Base-by-base conservation (phyloP, 192 early-diverging fungal species). In the Phycomyces blakesleeanus region DNA sequence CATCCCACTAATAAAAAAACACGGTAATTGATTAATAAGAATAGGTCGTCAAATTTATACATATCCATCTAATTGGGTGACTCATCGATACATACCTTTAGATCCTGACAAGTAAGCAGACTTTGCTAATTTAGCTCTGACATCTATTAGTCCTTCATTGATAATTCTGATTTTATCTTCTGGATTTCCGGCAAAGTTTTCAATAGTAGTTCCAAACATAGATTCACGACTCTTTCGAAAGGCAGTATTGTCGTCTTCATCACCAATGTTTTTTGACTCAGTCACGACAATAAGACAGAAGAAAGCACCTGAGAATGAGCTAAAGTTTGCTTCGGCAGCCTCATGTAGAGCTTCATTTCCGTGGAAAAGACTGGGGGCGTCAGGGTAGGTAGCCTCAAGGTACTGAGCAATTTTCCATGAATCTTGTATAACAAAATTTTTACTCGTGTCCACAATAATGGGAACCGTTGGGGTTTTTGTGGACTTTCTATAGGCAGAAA, bases 321-420 rank as follows among this genome's bases (percentile, higher is more conserved):
- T 59, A 5, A 64, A 60, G 51, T 73, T 76, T 8, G 75, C 61
- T n/a, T 71, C 55, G 47, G 76, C 74, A 57, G 81, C 79, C 18
- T 63, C 41, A 20, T 76, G 76, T 2, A 78, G 24, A 25, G 68
- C 75, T 42, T 73, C 64, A 8, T 63, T 55, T 7, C 61, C 29
- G 5, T 74, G 73, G 57, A 83, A 80, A 14, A 83, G 24, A 7
- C 64, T 71, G 10, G 81, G 81, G 0, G 69, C 67, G 10, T 77
- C 71, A 1, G 86, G 86, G 54, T 79, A 86, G 14, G 65, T 76
- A 26, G 72, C 72, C 16, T 87, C 86, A 6, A 87, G 68, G 47
- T 83, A 86, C 18, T 77, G 61, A 1, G 84, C 84, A 61, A 87
- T 87, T 0, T 70, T 58, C 61, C 75, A 77, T 9, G 83, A 83